These are phyloP conservation scores for Stagonosporopsis cucurbitacearum DNA, from an alignment of 2,329 filamentous ascomycete genomes.

Conservation along the genomic window DNA sequence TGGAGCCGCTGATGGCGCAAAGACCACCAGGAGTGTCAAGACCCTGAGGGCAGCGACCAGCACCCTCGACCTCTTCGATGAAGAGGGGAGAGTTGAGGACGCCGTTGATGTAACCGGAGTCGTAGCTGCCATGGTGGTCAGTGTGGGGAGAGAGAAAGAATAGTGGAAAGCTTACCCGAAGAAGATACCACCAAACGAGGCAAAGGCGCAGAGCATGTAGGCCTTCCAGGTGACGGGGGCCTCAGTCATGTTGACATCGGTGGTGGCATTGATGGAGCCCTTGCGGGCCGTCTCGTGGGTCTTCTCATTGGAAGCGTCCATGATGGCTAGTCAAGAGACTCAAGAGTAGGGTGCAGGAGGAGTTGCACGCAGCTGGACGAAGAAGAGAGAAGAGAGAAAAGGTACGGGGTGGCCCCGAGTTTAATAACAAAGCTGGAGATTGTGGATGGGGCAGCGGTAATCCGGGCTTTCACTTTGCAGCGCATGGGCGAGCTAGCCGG, in stretches of 20 bases:
- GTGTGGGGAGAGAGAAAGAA: not conserved
- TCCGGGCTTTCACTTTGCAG: not conserved
- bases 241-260: constrained; percentile 60
- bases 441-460: not conserved
- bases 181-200: constrained; percentile 48
- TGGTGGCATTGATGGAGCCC: constrained; percentile 11
- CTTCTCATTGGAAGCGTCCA: constrained; percentile 7
- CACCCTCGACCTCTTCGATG: constrained; percentile 18
- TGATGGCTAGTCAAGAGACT: constrained; percentile 3
- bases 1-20: constrained; percentile 16
- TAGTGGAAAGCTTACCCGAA: constrained; percentile 26
- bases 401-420: not conserved
- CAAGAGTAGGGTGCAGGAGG: not conserved
- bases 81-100: constrained; percentile 20
- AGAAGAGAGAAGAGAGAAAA: not conserved
- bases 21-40: constrained; percentile 43
- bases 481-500: not conserved
- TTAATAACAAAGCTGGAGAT: constrained; percentile 18
- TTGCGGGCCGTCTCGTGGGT: not conserved
- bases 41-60: constrained; percentile 7
- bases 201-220: constrained; percentile 46
- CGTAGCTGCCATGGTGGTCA: no score
- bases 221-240: constrained; percentile 53
- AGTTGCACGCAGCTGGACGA: constrained; percentile 9
- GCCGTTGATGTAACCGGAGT: constrained; percentile 30